Evolutionary conservation across 352 stramenopile genomes (phyloP), one percentile per base, ranked within the genome.

Genomic region (Phytophthora foliorum): DNA sequence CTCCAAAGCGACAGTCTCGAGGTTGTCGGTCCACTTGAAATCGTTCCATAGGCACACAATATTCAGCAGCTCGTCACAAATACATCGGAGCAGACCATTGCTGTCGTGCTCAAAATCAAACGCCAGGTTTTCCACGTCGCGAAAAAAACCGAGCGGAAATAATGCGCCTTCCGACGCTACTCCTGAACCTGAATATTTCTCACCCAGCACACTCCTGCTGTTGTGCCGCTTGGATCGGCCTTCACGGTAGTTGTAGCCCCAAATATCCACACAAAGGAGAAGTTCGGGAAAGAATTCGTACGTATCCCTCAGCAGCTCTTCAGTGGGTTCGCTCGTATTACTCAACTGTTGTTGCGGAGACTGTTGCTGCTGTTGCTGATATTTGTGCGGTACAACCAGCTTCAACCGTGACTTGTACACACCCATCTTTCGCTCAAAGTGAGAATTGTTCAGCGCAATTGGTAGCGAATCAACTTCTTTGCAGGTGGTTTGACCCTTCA

Each of bases 11-110:
- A 89, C 45, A 9, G 53, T 61, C 39, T 86, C 67, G 3, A 92
- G 60, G 51, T 82, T 80, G 31, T 92, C 80, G 1, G 78, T 79
- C 83, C 84, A 92, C 38, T 90, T 86, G 56, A 93, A 90, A 63
- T 93, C 84, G 48, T 92, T 92, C 86, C 86, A 93, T 19, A 90
- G 46, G 44, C 81, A 92, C 24, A 93, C 80, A 27, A 93, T 86
- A 17, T 82, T 88, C 5, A 92, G 57, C 21, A 93, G 62, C 51
- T 93, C 83, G 52, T 93, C 86, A 44, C 84, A 92, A n/a, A 92
- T 82, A n/a, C 67, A 74, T 56, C 83, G 82, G 21, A 93, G 69
- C 21, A 81, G 49, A 2, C 79, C 73, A 44, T 92, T 92, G 17
- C 36, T 63, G 48, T 93, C 86, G 7, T 80, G 61, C n/a, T 88